Conservation (phyloP, 192 early-diverging fungal genomes). For the Glomus cerebriforme region DNA sequence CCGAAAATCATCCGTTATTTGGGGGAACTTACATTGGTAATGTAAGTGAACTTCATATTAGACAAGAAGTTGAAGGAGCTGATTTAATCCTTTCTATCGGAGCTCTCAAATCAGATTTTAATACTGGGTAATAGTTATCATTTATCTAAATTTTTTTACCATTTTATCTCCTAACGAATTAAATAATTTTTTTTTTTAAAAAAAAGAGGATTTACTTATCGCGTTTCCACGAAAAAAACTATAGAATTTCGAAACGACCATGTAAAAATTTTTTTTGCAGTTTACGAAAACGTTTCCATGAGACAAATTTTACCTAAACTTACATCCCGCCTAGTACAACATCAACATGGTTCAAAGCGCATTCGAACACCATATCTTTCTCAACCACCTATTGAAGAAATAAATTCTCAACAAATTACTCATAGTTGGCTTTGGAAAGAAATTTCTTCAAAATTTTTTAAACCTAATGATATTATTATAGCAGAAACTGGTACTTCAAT, state of each 20-base stretch:
- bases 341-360: not conserved
- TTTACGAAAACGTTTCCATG: not conserved
- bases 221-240: not conserved
- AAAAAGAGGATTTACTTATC: not conserved
- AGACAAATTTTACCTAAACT: not conserved
- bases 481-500: conserved; percentile 51
- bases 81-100: conserved; percentile 50
- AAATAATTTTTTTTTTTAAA: not conserved
- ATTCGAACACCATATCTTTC: not conserved
- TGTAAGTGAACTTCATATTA: conserved; percentile 38
- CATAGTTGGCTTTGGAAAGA: conserved; percentile 50
- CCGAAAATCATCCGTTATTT: conserved; percentile 39
- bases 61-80: conserved; percentile 38
- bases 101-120: conserved; percentile 50
- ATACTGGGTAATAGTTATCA: conserved; percentile 39
- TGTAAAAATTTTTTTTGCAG: not conserved
- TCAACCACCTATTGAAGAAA: not conserved
- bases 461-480: conserved; percentile 37
- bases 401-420: conserved; percentile 26
- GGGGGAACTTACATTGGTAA: conserved; percentile 46
- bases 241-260: not conserved
- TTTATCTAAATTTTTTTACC: not conserved
- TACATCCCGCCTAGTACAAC: not conserved
- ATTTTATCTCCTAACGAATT: not conserved
- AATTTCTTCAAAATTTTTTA: conserved; percentile 37